Conservation (phyloP, 768 basidiomycete genomes). For the Serendipita sp. region DNA sequence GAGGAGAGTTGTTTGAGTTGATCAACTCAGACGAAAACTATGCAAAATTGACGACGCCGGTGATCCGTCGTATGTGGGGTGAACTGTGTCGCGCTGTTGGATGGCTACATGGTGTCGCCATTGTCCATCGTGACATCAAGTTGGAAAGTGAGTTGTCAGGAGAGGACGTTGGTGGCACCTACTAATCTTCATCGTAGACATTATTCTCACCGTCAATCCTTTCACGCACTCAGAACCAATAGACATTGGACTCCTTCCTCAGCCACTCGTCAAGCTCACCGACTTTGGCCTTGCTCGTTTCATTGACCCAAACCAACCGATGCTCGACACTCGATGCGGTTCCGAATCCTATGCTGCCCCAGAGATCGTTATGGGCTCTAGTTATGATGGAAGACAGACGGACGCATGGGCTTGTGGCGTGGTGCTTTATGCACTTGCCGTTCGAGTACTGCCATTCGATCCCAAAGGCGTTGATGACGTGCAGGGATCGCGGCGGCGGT, state of each 20-base stretch:
- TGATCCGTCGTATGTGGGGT: conserved; percentile 51
- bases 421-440: conserved; percentile 65
- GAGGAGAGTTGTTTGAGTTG: conserved; percentile 69
- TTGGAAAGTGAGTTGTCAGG: conserved; percentile 30
- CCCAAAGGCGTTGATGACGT: conserved; percentile 14
- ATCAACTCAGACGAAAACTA: conserved; percentile 36
- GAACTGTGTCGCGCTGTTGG: conserved; percentile 65
- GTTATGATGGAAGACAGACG: conserved; percentile 71
- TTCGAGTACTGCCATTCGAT: conserved; percentile 58
- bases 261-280: conserved; percentile 61
- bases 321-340: conserved; percentile 67
- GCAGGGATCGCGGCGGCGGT: conserved; percentile 30
- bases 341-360: conserved; percentile 80
- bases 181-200: conserved; percentile 30
- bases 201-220: conserved; percentile 47
- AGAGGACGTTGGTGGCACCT: background rate
- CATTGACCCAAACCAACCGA: conserved; percentile 44
- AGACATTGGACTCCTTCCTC: conserved; percentile 20
- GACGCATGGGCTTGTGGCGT: conserved; percentile 85
- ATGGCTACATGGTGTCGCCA: conserved; percentile 74
- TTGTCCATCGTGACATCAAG: conserved; percentile 87
- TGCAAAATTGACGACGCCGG: conserved; percentile 23
- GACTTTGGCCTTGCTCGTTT: conserved; percentile 86
- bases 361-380: conserved; percentile 44
- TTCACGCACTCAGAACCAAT: conserved; percentile 22